Conservation (phyloP, 2,329 filamentous ascomycete species). For the Hymenoscyphus repandus region DNA sequence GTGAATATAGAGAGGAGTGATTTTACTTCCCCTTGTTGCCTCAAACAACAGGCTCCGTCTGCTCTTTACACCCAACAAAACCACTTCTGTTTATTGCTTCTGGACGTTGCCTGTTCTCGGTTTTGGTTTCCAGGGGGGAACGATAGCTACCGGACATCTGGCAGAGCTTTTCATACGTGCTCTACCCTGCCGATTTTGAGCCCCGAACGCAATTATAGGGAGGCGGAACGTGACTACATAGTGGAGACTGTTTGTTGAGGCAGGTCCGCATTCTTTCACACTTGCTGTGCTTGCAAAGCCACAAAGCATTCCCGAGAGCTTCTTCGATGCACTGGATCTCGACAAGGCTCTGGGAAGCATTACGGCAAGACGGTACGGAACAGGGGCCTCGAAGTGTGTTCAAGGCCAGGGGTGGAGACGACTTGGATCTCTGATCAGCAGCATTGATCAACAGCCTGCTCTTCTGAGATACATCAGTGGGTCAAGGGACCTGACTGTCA, state of each 20-base stretch:
- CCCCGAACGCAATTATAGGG: neutral
- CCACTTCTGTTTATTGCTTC: neutral
- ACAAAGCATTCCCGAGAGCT: neutral
- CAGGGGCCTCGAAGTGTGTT: too few species aligned
- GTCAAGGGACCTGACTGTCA: neutral
- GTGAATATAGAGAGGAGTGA: too few species aligned
- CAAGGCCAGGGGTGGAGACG: too few species aligned
- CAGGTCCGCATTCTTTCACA: neutral
- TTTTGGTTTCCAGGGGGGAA: too few species aligned
- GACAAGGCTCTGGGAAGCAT: too few species aligned
- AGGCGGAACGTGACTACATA: too few species aligned
- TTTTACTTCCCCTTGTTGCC: too few species aligned
- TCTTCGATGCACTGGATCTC: too few species aligned
- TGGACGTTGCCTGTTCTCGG: neutral
- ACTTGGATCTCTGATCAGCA: neutral
- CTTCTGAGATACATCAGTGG: too few species aligned
- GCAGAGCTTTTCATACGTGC: neutral
- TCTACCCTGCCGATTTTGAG: neutral
- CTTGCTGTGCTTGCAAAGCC: neutral
- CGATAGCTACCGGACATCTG: neutral
- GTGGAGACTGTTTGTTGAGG: neutral
- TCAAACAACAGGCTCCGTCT: neutral
- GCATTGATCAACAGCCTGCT: too few species aligned
- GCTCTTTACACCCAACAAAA: neutral
- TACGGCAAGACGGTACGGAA: too few species aligned